phyloP scores from a whole-genome alignment of 495 filamentous ascomycete species.

The Penicillium lagena region DNA sequence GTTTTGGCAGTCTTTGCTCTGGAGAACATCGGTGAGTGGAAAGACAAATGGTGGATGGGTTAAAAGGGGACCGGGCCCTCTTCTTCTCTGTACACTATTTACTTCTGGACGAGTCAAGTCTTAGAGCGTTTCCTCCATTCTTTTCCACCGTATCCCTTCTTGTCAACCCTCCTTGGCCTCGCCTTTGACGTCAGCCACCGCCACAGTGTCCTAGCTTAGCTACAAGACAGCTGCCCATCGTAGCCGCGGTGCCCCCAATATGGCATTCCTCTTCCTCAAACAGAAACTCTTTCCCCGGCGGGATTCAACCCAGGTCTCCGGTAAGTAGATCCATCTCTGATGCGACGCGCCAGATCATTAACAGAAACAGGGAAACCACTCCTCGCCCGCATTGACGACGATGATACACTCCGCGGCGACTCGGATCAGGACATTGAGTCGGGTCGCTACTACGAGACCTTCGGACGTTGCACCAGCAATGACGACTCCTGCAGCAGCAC shows the following conservation, averaged over 20 bases:
- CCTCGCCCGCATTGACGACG: slow-evolving; percentile 22
- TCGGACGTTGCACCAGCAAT: slow-evolving; percentile 21
- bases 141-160: too few species aligned
- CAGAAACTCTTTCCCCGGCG: slow-evolving; percentile 32
- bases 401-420: slow-evolving; percentile 21
- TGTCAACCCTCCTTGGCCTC: too few species aligned
- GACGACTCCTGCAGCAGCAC: slow-evolving; percentile 21
- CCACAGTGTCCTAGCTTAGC: too few species aligned
- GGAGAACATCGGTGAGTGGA: too few species aligned
- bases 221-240: too few species aligned
- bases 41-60: too few species aligned
- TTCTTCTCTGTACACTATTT: too few species aligned
- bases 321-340: slow-evolving; percentile 5
- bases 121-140: too few species aligned
- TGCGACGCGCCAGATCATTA: neutral
- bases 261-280: slow-evolving; percentile 40
- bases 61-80: too few species aligned
- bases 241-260: neutral
- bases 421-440: slow-evolving; percentile 31
- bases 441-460: slow-evolving; percentile 34
- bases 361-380: slow-evolving; percentile 26
- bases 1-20: too few species aligned
- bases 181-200: too few species aligned
- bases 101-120: too few species aligned
- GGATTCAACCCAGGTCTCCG: slow-evolving; percentile 2